Base-by-base conservation (phyloP, 257 asterid species). In the Plectranthus barbatus region DNA sequence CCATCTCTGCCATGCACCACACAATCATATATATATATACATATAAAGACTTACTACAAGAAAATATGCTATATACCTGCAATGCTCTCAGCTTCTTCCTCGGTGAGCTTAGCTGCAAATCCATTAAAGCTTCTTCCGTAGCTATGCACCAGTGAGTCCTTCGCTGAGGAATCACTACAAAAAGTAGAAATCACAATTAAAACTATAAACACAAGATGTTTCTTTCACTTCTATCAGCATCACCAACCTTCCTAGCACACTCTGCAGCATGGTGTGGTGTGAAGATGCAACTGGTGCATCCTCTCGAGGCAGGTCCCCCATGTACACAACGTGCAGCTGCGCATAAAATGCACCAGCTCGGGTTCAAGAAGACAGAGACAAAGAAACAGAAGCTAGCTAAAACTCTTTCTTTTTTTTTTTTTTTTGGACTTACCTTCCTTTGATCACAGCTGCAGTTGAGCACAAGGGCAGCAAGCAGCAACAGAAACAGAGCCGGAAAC, bases 41-140 rank as follows among this genome's bases (percentile, higher is more conserved):
- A n/a, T n/a, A n/a, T n/a, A n/a, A n/a, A n/a, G n/a, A 29, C 9
- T 21, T 36, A 33, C 8, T 45, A n/a, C 21, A 42, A 7, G 36
- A 11, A 23, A 34, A 44, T n/a, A n/a, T n/a, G n/a, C n/a, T 26
- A 26, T 47, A 1, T 53, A 60, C 74, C 67, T 45, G 74, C 50
- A 26, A 74, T 41, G 7, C 10, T 68, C 34, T 37, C 51, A 21
- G 62, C 76, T 67, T 76, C 80, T 31, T 49, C 70, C 5, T 56
- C 31, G 3, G 80, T 81, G 14, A 81, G 72, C 55, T 57, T 79
- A 29, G 82, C 87, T 23, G 82, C 82, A 18, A 82, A 82, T 19
- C 87, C 84, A 33, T 74, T 76, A 39, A 81, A 81, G 40, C 81
- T 73, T 46, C 80, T 78, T 4, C 44, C 62, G 47, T 78, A 81